Evolutionary conservation across 2,329 filamentous ascomycete genomes (phyloP).

Genomic region (Claviceps digitariae): DNA sequence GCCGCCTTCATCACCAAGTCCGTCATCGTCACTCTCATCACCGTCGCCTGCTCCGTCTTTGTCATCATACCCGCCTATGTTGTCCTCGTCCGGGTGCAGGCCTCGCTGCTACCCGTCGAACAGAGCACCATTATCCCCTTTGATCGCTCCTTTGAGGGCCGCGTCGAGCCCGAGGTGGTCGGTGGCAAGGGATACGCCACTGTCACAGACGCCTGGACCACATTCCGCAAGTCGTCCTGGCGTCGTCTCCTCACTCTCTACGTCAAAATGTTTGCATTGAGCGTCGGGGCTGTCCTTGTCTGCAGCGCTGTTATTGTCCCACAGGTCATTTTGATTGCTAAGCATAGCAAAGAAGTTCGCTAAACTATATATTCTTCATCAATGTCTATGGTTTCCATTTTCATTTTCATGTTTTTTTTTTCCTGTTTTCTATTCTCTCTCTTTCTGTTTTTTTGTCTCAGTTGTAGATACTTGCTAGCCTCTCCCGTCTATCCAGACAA

Average conservation of each 20-base stretch:
- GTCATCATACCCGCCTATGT: slow-evolving; percentile 64
- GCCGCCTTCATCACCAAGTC: slow-evolving; percentile 24
- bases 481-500: not conserved
- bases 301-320: slow-evolving; percentile 33
- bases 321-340: slow-evolving; percentile 32
- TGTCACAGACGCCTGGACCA: slow-evolving; percentile 64
- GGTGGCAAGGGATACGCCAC: slow-evolving; percentile 58
- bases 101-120: slow-evolving; percentile 69
- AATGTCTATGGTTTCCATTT: not conserved
- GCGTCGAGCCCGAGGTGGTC: slow-evolving; percentile 60
- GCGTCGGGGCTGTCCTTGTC: slow-evolving; percentile 31
- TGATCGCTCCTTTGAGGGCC: slow-evolving; percentile 72
- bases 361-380: not conserved
- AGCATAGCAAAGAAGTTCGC: slow-evolving; percentile 4
- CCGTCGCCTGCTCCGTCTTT: slow-evolving; percentile 41
- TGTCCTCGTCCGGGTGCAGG: slow-evolving; percentile 70
- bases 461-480: not conserved
- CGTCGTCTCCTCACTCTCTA: slow-evolving; percentile 62
- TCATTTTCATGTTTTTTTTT: not conserved
- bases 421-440: not conserved
- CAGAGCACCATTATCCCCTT: slow-evolving; percentile 80
- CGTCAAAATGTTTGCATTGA: slow-evolving; percentile 52
- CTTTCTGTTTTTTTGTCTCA: not conserved
- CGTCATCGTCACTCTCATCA: slow-evolving; percentile 29
- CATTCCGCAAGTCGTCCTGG: slow-evolving; percentile 60